A percentile compares a stretch with the other conserved stretches of the same genome.
Conservation (phyloP, 1,284 basidiomycete species). For the Dichomitus squalens region DNA sequence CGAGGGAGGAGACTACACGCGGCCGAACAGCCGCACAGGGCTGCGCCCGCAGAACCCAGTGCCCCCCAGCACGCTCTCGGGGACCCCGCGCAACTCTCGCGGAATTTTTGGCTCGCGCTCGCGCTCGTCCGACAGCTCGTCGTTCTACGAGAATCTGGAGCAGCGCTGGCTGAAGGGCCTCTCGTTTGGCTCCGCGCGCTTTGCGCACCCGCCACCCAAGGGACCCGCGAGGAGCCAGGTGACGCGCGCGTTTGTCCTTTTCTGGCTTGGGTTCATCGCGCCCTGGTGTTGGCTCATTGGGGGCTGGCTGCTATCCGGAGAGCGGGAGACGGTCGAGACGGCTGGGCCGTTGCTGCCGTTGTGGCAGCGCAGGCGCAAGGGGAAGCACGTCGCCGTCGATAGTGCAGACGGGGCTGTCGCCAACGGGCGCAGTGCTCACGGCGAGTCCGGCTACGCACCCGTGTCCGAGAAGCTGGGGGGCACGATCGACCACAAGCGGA, state of each 20-base stretch:
- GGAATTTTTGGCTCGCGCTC: conserved; percentile 8
- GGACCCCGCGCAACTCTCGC: conserved; percentile 6
- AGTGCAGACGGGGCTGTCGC: not conserved
- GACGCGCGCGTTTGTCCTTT: conserved; percentile 53
- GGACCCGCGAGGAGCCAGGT: conserved; percentile 10
- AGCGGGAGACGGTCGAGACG: conserved; percentile 25
- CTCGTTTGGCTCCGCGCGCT: conserved; percentile 37
- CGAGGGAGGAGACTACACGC: not conserved
- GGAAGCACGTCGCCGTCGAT: conserved; percentile 2
- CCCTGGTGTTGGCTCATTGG: conserved; percentile 73
- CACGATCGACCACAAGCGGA: not conserved
- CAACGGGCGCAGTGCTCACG: not conserved
- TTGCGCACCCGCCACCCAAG: conserved; percentile 16
- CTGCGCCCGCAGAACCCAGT: conserved; percentile 9
- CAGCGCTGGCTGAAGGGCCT: conserved; percentile 33
- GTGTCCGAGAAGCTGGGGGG: conserved; percentile 7
- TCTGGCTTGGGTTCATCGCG: conserved; percentile 69
- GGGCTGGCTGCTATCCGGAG: conserved; percentile 62
- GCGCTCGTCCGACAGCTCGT: conserved; percentile 2
- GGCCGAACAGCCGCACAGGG: conserved; percentile 6
- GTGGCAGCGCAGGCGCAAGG: conserved; percentile 30
- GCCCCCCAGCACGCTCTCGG: conserved; percentile 5
- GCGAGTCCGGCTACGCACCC: not conserved
- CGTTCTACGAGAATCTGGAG: conserved; percentile 21
- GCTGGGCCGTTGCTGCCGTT: conserved; percentile 34